Conservation (phyloP, 768 basidiomycete species). For the Hysterangium stoloniferum region DNA sequence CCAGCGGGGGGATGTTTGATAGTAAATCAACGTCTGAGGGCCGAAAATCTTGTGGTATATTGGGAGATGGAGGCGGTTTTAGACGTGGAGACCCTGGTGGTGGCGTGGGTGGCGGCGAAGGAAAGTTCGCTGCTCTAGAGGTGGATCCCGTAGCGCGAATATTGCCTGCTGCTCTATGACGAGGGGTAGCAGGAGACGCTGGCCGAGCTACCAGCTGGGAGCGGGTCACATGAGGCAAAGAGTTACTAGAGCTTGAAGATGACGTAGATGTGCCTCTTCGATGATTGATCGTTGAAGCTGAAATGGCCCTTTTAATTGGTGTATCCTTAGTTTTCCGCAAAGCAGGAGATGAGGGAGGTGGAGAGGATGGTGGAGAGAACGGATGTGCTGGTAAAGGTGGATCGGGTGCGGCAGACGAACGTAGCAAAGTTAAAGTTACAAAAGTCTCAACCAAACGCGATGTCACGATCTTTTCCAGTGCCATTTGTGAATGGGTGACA, state of each 20-base stretch:
- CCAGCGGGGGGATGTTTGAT: background rate
- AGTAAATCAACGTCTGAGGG: background rate
- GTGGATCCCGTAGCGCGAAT: slow-evolving; percentile 1
- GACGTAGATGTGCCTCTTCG: slow-evolving; percentile 24
- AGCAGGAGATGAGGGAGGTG: background rate
- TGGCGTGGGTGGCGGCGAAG: slow-evolving; percentile 22
- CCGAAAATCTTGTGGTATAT: slow-evolving; percentile 12
- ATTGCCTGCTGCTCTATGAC: background rate
- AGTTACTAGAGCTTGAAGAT: slow-evolving; percentile 11
- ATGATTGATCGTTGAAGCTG: background rate
- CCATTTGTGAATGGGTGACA: slow-evolving; percentile 41
- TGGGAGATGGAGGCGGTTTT: slow-evolving; percentile 11
- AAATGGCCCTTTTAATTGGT: slow-evolving; percentile 1
- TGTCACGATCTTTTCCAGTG: slow-evolving; percentile 60
- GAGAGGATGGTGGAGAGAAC: slow-evolving; percentile 2
- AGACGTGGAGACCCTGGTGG: slow-evolving; percentile 17
- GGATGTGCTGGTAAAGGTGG: slow-evolving; percentile 18
- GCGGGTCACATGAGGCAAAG: slow-evolving; percentile 16
- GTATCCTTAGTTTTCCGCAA: slow-evolving; percentile 1
- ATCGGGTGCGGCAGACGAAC: slow-evolving; percentile 18
- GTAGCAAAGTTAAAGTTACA: slow-evolving; percentile 44
- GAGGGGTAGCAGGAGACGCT: slow-evolving; percentile 2
- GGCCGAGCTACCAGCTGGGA: slow-evolving; percentile 12
- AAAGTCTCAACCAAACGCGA: slow-evolving; percentile 77
- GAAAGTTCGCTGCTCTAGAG: slow-evolving; percentile 8